Evolutionary conservation across 2,329 filamentous ascomycete genomes (phyloP).

Genomic region (Curvularia sp.): DNA sequence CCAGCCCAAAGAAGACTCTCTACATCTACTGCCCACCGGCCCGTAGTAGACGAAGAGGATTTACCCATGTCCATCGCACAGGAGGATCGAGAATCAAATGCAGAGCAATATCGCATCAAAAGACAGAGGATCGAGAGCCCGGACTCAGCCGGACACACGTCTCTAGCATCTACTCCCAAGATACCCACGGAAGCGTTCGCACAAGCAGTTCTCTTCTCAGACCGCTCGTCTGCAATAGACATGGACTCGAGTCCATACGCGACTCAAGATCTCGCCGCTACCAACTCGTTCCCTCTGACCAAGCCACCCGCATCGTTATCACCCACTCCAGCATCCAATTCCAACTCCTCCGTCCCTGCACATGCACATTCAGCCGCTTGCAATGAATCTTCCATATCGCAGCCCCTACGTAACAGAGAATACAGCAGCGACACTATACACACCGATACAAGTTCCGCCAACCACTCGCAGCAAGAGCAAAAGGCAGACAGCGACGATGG

Average conservation of each 20-base stretch:
- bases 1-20: constrained; percentile 19
- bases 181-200: constrained; percentile 1
- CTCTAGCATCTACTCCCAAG: not conserved
- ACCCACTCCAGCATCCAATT: not conserved
- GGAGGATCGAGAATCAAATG: not conserved
- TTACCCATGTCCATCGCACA: not conserved
- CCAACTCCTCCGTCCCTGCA: constrained; percentile 11
- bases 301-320: not conserved
- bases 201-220: constrained; percentile 5
- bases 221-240: constrained; percentile 4
- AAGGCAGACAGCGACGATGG: constrained; percentile 12
- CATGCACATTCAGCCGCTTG: constrained; percentile 1
- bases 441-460: not conserved
- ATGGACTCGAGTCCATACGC: not conserved
- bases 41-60: constrained; percentile 12
- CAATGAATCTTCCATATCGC: not conserved
- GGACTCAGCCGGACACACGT: not conserved
- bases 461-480: no score
- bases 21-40: constrained; percentile 5
- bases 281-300: not conserved
- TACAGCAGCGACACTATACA: not conserved
- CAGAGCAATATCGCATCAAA: not conserved
- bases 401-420: no score
- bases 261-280: not conserved
- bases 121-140: constrained; percentile 11